A percentile compares a stretch with the other conserved stretches of the same genome.
These are phyloP conservation scores for Citrus sinensis DNA, from an alignment of 345 rosid genomes.

Conservation along the genomic window DVS_A1.0 CM039163.1:43844501-43845000, in stretches of 20 bases:
- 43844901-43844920: conserved; percentile 1
- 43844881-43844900: background rate
- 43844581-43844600: background rate
- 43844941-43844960: conserved; percentile 25
- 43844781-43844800: background rate
- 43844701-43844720: background rate
- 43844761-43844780: background rate
- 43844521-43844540: background rate
- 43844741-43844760: no score
- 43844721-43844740: background rate
- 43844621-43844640: background rate
- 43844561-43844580: background rate
- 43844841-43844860: background rate
- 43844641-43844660: background rate
- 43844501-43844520: background rate
- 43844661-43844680: background rate
- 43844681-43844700: background rate
- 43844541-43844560: background rate
- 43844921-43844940: background rate
- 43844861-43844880: background rate
- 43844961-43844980: background rate
- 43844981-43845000: conserved; percentile 5
- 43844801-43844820: background rate
- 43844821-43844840: background rate
- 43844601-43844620: background rate